Base-by-base conservation (phyloP, 768 basidiomycete genomes). In the Lentinus brumalis region DNA sequence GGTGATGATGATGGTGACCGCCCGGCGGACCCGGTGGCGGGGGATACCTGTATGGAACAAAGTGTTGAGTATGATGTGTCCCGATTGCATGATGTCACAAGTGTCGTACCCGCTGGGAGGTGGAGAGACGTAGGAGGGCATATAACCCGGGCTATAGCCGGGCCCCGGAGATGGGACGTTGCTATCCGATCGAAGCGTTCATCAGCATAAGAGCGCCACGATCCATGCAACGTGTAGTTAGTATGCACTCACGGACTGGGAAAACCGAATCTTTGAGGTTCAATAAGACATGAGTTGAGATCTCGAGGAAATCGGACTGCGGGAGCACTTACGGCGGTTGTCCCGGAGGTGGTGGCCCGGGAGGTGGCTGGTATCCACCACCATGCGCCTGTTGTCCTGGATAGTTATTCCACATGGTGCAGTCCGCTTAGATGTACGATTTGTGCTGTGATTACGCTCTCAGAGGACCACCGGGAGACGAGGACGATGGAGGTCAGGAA, bases 351-450 rank as follows among this genome's bases (percentile, higher is more conserved):
- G 21, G 21, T 26, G 21, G 21, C 21, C 50, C 64, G 16, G 51
- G 53, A 41, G 58, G 60, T 15, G 61, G 56, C 18, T 58, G 56
- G 32, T 63, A 56, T 16, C 54, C 58, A 30, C 63, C 50, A n/a
- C 21, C 21, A 26, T 42, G 41, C 14, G 14, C 45, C 21, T 62
- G 55, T 38, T 68, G 62, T 14, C 64, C 67, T 26, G 64, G 67
- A 42, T 65, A 68, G 39, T 59, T 55, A 57, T 59, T 63, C 64
- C 62, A 65, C 62, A 63, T 65, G 15, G 21, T 26, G 21, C 21
- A 26, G 21, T 26, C 2, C 21, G 21, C 21, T 26, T 26, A 26
- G 21, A 26, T 26, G 21, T 29, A 35, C n/a, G n/a, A n/a, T n/a
- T n/a, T n/a, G n/a, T n/a, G n/a, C 11, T 35, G 35, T 35, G 35